Evolutionary conservation across 1,284 basidiomycete species (phyloP), one percentile per base, ranked within the genome.

Genomic region (Ceratobasidium sp.): DNA sequence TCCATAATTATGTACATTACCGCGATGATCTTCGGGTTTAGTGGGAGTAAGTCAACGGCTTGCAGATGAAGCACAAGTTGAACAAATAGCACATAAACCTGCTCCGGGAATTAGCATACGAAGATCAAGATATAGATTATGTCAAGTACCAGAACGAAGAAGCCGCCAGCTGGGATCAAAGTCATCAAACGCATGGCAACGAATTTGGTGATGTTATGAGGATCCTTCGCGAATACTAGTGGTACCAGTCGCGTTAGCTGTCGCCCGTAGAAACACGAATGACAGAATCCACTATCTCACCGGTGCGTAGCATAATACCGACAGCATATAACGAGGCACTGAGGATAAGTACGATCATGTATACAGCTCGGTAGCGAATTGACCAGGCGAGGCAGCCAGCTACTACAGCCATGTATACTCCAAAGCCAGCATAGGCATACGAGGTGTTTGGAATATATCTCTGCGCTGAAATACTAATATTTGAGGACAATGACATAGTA

Each of bases 161-260:
- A 38, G 9, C 66, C 66, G 33, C 66, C 42, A 48, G 48, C 44
- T 3, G 66, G 48, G 7, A 68, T 38, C 42, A 68, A 44, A 23
- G 48, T 52, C 48, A 68, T 48, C 46, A 68, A 28, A 20, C 48
- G 66, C 66, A 68, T 68, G 15, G 48, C 42, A 28, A 68, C 42
- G 46, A 48, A 68, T 50, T 26, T 52, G 5, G 66, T 52, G 6
- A 68, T 28, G 48, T 33, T 68, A n/a, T 68, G 46, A 9, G 66
- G 66, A 38, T 68, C 66, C 1, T 52, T 68, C 13, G 66, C 66
- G 33, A 68, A 68, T 7, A 68, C 66, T 52, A n/a, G n/a, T n/a
- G n/a, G n/a, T n/a, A n/a, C n/a, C n/a, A n/a, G n/a, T n/a, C n/a
- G n/a, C n/a, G n/a, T n/a, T n/a, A n/a, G n/a, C n/a, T n/a, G n/a